These are phyloP conservation scores for Nigrospora oryzae DNA, from an alignment of 2,329 filamentous ascomycete species.

Conservation along the genomic window DNA sequence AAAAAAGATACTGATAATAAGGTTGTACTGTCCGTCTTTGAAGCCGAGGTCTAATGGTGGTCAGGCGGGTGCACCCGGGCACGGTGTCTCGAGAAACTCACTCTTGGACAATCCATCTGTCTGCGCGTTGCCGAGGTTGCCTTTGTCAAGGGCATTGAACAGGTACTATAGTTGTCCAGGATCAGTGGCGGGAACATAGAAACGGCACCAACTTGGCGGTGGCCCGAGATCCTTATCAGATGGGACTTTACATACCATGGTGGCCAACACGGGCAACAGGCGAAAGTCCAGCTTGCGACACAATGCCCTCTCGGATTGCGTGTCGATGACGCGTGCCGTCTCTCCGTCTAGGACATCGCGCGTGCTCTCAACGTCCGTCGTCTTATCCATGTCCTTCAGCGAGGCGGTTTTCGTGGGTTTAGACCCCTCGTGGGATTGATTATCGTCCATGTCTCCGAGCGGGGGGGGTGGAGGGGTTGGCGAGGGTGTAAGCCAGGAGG, in stretches of 20 bases:
- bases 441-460: too few relatives aligned
- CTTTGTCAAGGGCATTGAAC: constrained; percentile 40
- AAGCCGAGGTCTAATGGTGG: constrained; percentile 43
- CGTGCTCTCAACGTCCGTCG: constrained; percentile 13
- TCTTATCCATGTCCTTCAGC: not conserved
- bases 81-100: not conserved
- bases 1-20: constrained; percentile 63
- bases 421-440: too few relatives aligned
- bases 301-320: constrained; percentile 36
- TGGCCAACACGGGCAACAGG: constrained; percentile 41
- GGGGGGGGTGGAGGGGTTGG: too few relatives aligned
- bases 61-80: too few relatives aligned
- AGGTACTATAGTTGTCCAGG: constrained; percentile 20
- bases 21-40: constrained; percentile 56
- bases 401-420: too few relatives aligned
- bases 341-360: constrained; percentile 24
- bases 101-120: constrained; percentile 38
- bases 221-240: not conserved
- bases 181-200: not conserved
- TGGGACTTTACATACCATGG: constrained; percentile 33
- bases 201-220: not conserved
- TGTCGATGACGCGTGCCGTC: constrained; percentile 24
- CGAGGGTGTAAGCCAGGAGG: too few relatives aligned
- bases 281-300: constrained; percentile 47
- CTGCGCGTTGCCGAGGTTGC: constrained; percentile 47